Evolutionary conservation across 495 filamentous ascomycete genomes (phyloP), one percentile per base, ranked within the genome.

Genomic region (Talaromyces borbonicus): DNA sequence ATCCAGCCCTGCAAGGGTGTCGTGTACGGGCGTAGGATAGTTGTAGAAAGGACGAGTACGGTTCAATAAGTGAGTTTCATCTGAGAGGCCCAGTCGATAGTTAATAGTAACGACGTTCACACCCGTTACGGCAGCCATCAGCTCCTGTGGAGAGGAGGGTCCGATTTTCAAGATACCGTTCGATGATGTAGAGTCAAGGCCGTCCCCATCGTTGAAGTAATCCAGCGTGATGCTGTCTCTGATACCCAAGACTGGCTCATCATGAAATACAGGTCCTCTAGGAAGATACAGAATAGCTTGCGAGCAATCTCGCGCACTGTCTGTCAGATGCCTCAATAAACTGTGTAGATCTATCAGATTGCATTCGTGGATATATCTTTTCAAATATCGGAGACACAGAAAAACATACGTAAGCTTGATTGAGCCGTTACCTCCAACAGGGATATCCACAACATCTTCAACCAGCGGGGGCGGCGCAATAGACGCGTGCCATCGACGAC

Each of bases 1-100:
- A 52, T 68, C 65, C 38, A 70, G 56, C 7, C 58, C 65, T 5
- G 53, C 50, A 5, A 68, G 55, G 2, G 66, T 66, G 48, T 70
- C 66, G 46, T 70, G 66, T 4, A 70, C 49, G n/a, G 66, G 65
- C 8, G 56, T 65, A 15, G 65, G 66, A 22, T 60, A 68, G 52
- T 55, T 50, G 35, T 63, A 52, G n/a, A 53, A 46, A 1, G 5
- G 12, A 41, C 9, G 15, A 46, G 30, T 16, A 8, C 2, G 44
- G 31, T 8, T 25, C n/a, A 19, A 22, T 26, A 16, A 5, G 37
- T 18, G 24, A 0, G 16, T 32, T 27, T 36, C 60, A 14, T 63
- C 53, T 47, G 67, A 63, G 27, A 57, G 60, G n/a, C 74, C 69
- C 5, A 70, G 56, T 9, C 66, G 65, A 50, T 68, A 70, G 36